Evolutionary conservation across 306 rosid species (phyloP).

Genomic region (Quercus suber): DNA sequence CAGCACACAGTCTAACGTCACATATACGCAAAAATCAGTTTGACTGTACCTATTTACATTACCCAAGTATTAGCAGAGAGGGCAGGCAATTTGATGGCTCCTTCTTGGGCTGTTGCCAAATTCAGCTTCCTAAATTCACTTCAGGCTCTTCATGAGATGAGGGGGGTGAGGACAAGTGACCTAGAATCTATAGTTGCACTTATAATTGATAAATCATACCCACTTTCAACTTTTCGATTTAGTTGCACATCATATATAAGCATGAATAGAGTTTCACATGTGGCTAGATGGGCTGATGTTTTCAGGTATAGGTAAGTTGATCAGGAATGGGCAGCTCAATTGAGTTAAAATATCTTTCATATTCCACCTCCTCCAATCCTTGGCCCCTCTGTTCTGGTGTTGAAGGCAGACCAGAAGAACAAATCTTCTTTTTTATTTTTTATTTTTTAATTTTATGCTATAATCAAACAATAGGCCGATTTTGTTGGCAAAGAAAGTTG

Average conservation of each 20-base stretch:
- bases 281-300: neutral
- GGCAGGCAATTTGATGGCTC: too few species aligned
- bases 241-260: neutral
- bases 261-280: too few species aligned
- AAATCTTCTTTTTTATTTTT: too few species aligned
- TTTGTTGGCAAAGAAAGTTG: neutral
- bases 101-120: neutral
- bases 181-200: neutral
- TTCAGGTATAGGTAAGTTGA: too few species aligned
- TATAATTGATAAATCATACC: neutral
- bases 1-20: too few species aligned
- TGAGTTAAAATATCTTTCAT: too few species aligned
- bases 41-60: neutral
- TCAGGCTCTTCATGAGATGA: neutral
- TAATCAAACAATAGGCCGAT: neutral
- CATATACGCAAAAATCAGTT: neutral
- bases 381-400: too few species aligned
- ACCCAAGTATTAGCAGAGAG: neutral
- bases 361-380: too few species aligned
- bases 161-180: neutral
- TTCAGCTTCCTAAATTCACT: neutral
- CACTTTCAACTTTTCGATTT: neutral
- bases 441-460: neutral
- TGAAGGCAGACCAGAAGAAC: neutral
- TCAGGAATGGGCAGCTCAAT: too few species aligned